A percentile compares a stretch with the other conserved stretches of the same genome.
phyloP scores from a whole-genome alignment of 805 yeast genomes.

The Saccharomycopsis guyanensis region DNA sequence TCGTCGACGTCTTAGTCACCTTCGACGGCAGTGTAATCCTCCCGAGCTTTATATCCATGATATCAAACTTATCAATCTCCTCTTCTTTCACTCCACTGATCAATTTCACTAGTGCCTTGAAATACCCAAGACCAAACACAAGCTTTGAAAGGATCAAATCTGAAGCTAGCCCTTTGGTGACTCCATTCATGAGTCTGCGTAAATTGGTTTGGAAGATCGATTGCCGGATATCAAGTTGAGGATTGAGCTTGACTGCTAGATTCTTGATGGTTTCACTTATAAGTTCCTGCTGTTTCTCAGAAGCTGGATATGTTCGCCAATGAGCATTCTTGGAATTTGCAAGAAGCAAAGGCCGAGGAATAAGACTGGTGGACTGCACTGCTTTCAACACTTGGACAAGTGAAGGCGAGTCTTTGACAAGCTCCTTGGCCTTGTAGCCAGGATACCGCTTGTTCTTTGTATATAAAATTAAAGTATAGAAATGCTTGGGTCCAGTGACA shows the following conservation, averaged over 20 bases:
- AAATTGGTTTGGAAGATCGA: background rate
- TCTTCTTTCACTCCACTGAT: background rate
- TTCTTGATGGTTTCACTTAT: background rate
- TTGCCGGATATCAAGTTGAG: background rate
- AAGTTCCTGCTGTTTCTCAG: background rate
- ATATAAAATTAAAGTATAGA: background rate
- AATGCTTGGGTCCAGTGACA: background rate
- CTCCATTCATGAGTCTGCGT: background rate
- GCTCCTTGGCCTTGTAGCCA: background rate
- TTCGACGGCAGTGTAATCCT: no score
- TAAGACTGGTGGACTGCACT: background rate
- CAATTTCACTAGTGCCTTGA: background rate
- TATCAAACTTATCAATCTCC: no score
- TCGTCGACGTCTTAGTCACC: no score
- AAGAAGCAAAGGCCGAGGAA: background rate
- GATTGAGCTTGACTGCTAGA: background rate
- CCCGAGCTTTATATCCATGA: background rate
- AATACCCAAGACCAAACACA: slow-evolving; percentile 1
- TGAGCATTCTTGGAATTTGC: background rate
- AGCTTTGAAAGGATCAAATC: slow-evolving; percentile 6
- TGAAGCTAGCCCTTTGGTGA: slow-evolving; percentile 5
- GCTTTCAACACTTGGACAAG: background rate
- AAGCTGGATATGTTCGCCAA: slow-evolving; percentile 1
- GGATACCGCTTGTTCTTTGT: background rate
- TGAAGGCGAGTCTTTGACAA: background rate